phyloP scores from a whole-genome alignment of 192 early-diverging fungal species.

The Backusella sp. region DNA sequence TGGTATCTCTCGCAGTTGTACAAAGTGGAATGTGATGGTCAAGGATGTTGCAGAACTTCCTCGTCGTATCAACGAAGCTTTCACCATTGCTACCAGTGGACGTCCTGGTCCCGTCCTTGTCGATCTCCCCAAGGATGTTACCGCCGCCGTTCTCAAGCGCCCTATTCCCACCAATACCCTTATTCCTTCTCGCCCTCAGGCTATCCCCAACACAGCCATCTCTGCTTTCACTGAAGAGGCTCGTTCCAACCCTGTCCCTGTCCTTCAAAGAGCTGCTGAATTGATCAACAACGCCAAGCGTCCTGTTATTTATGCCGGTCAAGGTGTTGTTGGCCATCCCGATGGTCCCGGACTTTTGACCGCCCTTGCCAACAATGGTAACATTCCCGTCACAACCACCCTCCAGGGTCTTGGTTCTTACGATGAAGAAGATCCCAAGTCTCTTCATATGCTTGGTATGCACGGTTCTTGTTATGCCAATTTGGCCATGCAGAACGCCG shows the following conservation, averaged over 20 bases:
- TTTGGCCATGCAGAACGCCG: conserved; percentile 95
- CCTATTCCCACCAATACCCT: conserved; percentile 76
- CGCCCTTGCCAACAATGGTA: conserved; percentile 82
- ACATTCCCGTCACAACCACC: conserved; percentile 97
- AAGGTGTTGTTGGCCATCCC: conserved; percentile 81
- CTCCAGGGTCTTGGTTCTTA: conserved; percentile 90
- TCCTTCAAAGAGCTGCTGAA: conserved; percentile 73
- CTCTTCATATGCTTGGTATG: conserved; percentile 99
- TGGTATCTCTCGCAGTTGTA: conserved; percentile 94
- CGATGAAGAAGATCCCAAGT: conserved; percentile 87
- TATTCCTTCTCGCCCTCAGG: conserved; percentile 69
- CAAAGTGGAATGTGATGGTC: conserved; percentile 99
- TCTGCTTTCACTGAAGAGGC: conserved; percentile 43
- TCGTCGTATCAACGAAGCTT: conserved; percentile 97
- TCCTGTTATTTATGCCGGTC: conserved; percentile 95
- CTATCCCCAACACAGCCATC: conserved; percentile 50
- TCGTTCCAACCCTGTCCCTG: conserved; percentile 48
- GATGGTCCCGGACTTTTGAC: conserved; percentile 80
- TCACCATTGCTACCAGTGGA: conserved; percentile 93
- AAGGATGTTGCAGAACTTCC: conserved; percentile 95
- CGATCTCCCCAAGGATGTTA: conserved; percentile 98
- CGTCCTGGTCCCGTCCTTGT: conserved; percentile 97
- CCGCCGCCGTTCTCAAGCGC: conserved; percentile 81
- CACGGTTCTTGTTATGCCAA: conserved; percentile 98
- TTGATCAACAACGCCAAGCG: conserved; percentile 86